phyloP scores from a whole-genome alignment of 331 rosid species.

The Pyrus hybrid region DNA sequence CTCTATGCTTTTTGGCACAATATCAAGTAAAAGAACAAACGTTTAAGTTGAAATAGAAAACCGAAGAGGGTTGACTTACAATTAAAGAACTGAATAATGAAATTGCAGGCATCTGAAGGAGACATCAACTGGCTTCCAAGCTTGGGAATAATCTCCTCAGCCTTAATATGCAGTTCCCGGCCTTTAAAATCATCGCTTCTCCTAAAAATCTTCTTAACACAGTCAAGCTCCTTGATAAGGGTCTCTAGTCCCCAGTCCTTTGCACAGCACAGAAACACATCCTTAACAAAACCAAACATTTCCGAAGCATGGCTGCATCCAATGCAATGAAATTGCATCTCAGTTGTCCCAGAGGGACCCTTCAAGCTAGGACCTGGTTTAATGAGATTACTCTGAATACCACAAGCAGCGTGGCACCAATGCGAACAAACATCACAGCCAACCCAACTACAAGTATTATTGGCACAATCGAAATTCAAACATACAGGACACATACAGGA shows the following conservation, averaged over 20 bases:
- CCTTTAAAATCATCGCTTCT: slow-evolving; percentile 87
- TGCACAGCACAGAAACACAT: slow-evolving; percentile 78
- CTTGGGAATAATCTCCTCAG: slow-evolving; percentile 58
- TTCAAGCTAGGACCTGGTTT: slow-evolving; percentile 89
- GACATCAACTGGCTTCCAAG: slow-evolving; percentile 57
- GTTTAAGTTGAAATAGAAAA: background rate
- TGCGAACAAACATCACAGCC: slow-evolving; percentile 97
- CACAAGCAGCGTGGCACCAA: slow-evolving; percentile 99
- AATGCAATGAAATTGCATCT: slow-evolving; percentile 93
- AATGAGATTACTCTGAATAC: slow-evolving; percentile 71
- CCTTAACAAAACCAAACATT: slow-evolving; percentile 98
- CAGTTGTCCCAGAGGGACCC: slow-evolving; percentile 77
- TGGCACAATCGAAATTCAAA: slow-evolving; percentile 93
- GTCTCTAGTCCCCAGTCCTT: slow-evolving; percentile 90
- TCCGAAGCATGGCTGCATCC: slow-evolving; percentile 90
- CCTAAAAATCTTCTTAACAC: slow-evolving; percentile 77
- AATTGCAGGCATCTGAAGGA: slow-evolving; percentile 83
- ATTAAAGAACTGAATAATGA: slow-evolving; percentile 68
- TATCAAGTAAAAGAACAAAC: background rate
- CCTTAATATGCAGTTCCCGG: slow-evolving; percentile 67
- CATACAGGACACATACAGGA: slow-evolving; percentile 96
- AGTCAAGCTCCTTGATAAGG: slow-evolving; percentile 78
- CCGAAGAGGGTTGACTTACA: slow-evolving; percentile 43
- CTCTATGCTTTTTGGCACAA: no score
- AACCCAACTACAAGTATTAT: slow-evolving; percentile 93